Evolutionary conservation across 2,329 filamentous ascomycete species (phyloP).

Genomic region (Lecanosticta acicola): DNA sequence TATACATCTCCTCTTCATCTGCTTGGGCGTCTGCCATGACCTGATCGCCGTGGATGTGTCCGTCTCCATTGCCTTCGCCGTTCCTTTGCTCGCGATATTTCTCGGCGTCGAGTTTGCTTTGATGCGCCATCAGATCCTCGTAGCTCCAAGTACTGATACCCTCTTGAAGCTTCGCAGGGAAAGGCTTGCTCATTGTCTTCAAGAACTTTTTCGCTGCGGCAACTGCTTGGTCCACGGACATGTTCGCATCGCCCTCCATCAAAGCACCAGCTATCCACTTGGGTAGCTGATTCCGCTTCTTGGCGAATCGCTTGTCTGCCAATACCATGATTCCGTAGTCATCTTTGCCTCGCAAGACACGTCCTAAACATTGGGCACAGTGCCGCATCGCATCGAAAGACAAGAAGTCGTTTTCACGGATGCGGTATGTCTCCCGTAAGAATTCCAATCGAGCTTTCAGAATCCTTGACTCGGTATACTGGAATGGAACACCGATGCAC

Average conservation of each 20-base stretch:
- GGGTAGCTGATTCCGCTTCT: slow-evolving; percentile 82
- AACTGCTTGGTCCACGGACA: slow-evolving; percentile 93
- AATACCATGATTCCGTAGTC: slow-evolving; percentile 99
- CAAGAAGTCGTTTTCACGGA: slow-evolving; percentile 93
- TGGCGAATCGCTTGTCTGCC: slow-evolving; percentile 86
- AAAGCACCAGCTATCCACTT: slow-evolving; percentile 95
- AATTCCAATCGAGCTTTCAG: slow-evolving; percentile 94
- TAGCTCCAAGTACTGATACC: slow-evolving; percentile 90
- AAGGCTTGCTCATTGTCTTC: slow-evolving; percentile 85
- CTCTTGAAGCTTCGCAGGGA: slow-evolving; percentile 75
- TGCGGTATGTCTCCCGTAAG: slow-evolving; percentile 92
- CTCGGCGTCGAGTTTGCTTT: slow-evolving; percentile 67
- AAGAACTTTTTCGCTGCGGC: slow-evolving; percentile 85
- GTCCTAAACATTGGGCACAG: slow-evolving; percentile 90
- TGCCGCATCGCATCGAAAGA: slow-evolving; percentile 99
- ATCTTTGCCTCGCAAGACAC: slow-evolving; percentile 91
- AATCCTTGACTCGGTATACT: slow-evolving; percentile 97
- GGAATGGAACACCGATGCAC: slow-evolving; percentile 95
- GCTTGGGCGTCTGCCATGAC: slow-evolving; percentile 30
- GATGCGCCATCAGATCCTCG: slow-evolving; percentile 69
- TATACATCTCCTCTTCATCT: slow-evolving; percentile 31
- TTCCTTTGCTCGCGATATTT: slow-evolving; percentile 57
- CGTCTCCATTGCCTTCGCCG: slow-evolving; percentile 44
- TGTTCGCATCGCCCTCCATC: slow-evolving; percentile 75
- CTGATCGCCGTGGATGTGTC: slow-evolving; percentile 26